Base-by-base conservation (phyloP, 352 stramenopile genomes). In the Blastocystis sp. region DNA sequence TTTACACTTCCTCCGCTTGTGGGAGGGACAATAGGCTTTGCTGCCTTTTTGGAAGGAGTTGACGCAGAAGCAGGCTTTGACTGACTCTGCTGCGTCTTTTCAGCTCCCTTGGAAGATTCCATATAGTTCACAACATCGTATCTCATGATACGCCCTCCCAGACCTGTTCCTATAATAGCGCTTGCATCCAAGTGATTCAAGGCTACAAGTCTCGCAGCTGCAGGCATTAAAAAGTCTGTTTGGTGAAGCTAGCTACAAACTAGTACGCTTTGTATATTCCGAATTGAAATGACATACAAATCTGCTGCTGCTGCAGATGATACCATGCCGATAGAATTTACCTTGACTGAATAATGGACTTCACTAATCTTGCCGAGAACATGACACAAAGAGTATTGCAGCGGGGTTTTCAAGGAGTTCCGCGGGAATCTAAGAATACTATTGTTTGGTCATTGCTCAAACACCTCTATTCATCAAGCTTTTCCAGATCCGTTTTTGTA, bases 131-230 rank as follows among this genome's bases (percentile, higher is more conserved):
- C 39, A 0, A 81, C 70, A 37, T 81, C 70, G 30, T 81, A 81
- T 43, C 70, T 16, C 70, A 66, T 64, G 39, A 81, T 81, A 24
- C 70, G 24, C 4, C 70, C 70, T 50, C 70, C 70, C 0, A 65
- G n/a, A 24, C 70, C 70, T 13, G 70, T 66, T 65, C 45, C 45
- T 20, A 65, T n/a, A 65, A 81, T 81, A 1, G 18, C 16, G 16
- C 13, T 63, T 18, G 70, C 70, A 41, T 81, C 70, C 47, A 81
- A 30, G 34, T 81, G n/a, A 37, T 81, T 81, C 70, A 81, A n/a
- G 20, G 70, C 70, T 9, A 81, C 70, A 6, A 81, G 39, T 65
- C 70, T 18, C 0, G 24, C 47, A 39, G 70, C 70, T 5, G 70
- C 54, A 2, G 70, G 70, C 70, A 81, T 81, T 18, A 81, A 53